Base-by-base conservation (phyloP, 768 basidiomycete genomes). In the Rhizopogon vesiculosus region DNA sequence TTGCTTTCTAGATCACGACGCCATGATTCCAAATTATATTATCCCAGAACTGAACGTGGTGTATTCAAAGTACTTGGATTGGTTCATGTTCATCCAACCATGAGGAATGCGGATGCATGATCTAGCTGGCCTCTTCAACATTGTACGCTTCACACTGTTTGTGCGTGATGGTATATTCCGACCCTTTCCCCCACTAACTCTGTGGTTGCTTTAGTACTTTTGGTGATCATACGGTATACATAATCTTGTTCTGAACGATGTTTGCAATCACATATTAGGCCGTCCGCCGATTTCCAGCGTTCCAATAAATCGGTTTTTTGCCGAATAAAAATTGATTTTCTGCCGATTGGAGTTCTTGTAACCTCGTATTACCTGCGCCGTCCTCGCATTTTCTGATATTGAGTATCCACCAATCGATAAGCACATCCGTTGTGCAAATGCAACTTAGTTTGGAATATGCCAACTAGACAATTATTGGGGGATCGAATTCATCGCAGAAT, bases 61-160 rank as follows among this genome's bases (percentile, higher is more conserved):
- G 83, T 89, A 1, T 93, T 93, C 61, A 78, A 84, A 31, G 71
- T 87, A 1, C 70, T 91, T 13, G 87, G 85, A 0, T 68, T 92
- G 50, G 75, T 82, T 43, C 92, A 83, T 78, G 72, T 93, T 28
- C 82, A 85, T 55, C 90, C 91, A 3, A 78, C 73, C 1, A 66
- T 85, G 71, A 78, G 91, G 51, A 93, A 91, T 64, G 88, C 89
- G 0, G 84, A 88, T 66, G 69, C 73, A 22, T 86, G 35, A 49
- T 19, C 13, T 3, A 18, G 12, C 31, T 19, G n/a, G 18, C 18
- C 2, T 35, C 31, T 48, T 48, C 46, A 15, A 19, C 2, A 19
- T 35, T 48, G 31, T 18, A 35, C 15, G 12, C 15, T 46, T n/a
- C 33, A 33, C 31, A 46, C 18, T 15, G n/a, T 29, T 31, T 29